These are phyloP conservation scores for Recurvomyces mirabilis DNA, from an alignment of 495 filamentous ascomycete species.

Conservation along the genomic window DNA sequence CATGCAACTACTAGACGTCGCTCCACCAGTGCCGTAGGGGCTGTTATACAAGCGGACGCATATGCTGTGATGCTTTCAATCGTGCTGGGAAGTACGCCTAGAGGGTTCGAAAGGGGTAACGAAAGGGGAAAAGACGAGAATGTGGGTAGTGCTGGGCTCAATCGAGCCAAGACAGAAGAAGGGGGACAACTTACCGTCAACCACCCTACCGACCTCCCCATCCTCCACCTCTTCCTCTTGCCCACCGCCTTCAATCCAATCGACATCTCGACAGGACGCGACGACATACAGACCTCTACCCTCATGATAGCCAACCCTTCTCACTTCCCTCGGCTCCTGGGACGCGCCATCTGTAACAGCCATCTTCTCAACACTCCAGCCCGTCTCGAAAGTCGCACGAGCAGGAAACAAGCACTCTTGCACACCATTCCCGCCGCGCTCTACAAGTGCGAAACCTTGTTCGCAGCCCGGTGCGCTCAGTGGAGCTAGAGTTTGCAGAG, in stretches of 20 bases:
- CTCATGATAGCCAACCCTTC: constrained; percentile 62
- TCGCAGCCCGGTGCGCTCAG: constrained; percentile 67
- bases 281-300: constrained; percentile 64
- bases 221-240: constrained; percentile 55
- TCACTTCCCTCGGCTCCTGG: constrained; percentile 62
- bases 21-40: constrained; percentile 12
- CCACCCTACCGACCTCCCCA: constrained; percentile 4
- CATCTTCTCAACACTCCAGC: constrained; percentile 35
- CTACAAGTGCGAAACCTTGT: constrained; percentile 69
- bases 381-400: constrained; percentile 50
- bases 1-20: constrained; percentile 24
- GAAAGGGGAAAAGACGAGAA: not conserved
- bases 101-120: not conserved
- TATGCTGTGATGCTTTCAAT: constrained; percentile 22
- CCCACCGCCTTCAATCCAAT: constrained; percentile 41
- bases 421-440: constrained; percentile 52
- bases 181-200: constrained; percentile 14
- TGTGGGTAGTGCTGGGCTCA: not conserved
- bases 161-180: not conserved
- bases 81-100: not conserved
- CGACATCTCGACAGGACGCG: constrained; percentile 50
- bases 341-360: constrained; percentile 6
- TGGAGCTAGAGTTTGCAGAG: constrained; percentile 54
- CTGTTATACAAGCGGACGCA: constrained; percentile 15
- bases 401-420: constrained; percentile 56